A percentile compares a stretch with the other conserved stretches of the same genome.
Conservation (phyloP, 2,329 filamentous ascomycete species). For the Xylaria sp. region DNA sequence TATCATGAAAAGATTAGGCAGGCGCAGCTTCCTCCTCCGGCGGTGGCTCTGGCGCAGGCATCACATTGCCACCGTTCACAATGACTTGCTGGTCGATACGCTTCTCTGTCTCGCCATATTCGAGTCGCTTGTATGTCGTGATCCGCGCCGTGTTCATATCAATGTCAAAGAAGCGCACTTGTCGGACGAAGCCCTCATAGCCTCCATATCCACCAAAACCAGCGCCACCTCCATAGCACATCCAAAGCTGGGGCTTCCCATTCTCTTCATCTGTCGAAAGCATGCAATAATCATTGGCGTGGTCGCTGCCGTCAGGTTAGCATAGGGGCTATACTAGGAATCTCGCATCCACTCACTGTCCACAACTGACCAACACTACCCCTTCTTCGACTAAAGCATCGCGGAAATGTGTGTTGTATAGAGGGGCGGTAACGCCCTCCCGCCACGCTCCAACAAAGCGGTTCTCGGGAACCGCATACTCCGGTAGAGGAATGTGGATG, state of each 20-base stretch:
- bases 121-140: constrained; percentile 88
- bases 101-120: constrained; percentile 63
- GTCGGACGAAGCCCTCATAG: constrained; percentile 82
- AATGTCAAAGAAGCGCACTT: constrained; percentile 88
- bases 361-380: constrained; percentile 85
- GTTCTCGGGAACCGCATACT: constrained; percentile 72
- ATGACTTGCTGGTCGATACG: constrained; percentile 69
- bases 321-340: background rate
- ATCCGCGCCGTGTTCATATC: constrained; percentile 91
- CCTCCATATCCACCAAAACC: constrained; percentile 96
- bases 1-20: background rate
- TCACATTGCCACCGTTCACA: constrained; percentile 63
- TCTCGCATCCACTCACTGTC: constrained; percentile 68
- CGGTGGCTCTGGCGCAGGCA: constrained; percentile 26
- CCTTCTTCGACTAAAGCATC: constrained; percentile 87
- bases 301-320: constrained; percentile 64
- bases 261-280: constrained; percentile 62
- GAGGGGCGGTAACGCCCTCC: constrained; percentile 85
- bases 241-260: constrained; percentile 79
- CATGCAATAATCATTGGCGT: constrained; percentile 96
- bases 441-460: constrained; percentile 73
- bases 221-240: constrained; percentile 93
- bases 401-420: constrained; percentile 90
- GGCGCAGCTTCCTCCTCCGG: background rate
- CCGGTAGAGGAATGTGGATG: constrained; percentile 94